Percentiles rank a stretch among this genome's conserved stretches.
These are phyloP conservation scores for Populus pruinosa DNA, from an alignment of 345 rosid genomes.

Conservation along the genomic window DNA sequence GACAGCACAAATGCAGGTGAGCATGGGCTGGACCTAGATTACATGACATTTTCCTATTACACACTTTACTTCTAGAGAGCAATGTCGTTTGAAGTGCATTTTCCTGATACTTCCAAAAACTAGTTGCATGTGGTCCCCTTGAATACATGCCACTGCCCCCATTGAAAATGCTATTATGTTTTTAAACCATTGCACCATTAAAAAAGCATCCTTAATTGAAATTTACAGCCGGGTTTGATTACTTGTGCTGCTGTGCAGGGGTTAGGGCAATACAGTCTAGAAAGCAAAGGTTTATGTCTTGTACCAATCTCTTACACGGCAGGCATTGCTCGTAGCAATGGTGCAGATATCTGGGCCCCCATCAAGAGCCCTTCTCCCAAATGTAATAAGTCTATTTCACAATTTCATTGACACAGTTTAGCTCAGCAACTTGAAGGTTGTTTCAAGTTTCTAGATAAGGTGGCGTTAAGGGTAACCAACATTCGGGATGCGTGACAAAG, in stretches of 20 bases:
- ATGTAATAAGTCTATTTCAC: conserved; percentile 31
- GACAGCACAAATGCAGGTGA: conserved; percentile 49
- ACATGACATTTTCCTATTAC: not conserved
- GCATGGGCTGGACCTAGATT: conserved; percentile 10
- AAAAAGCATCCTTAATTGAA: not conserved
- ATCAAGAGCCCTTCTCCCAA: conserved; percentile 70
- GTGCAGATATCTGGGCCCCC: conserved; percentile 98
- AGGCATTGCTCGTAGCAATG: conserved; percentile 81
- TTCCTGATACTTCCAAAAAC: not conserved
- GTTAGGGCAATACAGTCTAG: conserved; percentile 50
- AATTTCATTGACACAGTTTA: conserved; percentile 14
- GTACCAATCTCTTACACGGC: conserved; percentile 69
- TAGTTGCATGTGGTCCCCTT: not conserved
- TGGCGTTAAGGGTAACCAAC: not conserved
- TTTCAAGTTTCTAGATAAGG: not conserved
- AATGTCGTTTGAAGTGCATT: not conserved
- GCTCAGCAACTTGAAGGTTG: not conserved
- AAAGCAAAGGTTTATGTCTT: conserved; percentile 78
- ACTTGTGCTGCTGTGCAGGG: conserved; percentile 35
- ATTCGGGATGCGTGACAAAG: not conserved
- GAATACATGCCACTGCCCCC: not conserved
- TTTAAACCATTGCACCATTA: not conserved
- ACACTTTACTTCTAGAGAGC: not conserved
- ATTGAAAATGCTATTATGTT: not conserved
- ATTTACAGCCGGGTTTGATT: not conserved